A percentile compares a stretch with the other conserved stretches of the same genome.
Evolutionary conservation across 495 filamentous ascomycete genomes (phyloP).

Genomic region (Neurospora sp.): DNA sequence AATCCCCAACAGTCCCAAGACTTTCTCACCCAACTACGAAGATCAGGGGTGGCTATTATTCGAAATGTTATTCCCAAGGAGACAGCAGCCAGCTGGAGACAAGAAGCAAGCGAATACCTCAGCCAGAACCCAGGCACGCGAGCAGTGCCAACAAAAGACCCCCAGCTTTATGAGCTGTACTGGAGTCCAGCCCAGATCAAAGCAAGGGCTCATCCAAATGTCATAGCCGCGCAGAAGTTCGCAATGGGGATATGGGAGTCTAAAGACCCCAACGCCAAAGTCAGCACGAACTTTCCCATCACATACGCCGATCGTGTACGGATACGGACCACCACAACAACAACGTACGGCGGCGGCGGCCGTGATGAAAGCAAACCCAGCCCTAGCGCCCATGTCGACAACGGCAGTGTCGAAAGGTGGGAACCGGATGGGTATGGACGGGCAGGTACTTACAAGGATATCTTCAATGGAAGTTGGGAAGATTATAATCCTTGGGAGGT

Average conservation of each 20-base stretch:
- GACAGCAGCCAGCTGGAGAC: slow-evolving; percentile 42
- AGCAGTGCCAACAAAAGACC: slow-evolving; percentile 29
- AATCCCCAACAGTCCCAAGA: slow-evolving; percentile 31
- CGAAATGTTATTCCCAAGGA: slow-evolving; percentile 46
- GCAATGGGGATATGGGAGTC: slow-evolving; percentile 70
- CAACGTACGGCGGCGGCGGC: not conserved
- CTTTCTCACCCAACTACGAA: slow-evolving; percentile 38
- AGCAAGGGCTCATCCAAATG: slow-evolving; percentile 62
- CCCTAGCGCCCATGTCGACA: slow-evolving; percentile 52
- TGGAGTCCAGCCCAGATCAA: slow-evolving; percentile 69
- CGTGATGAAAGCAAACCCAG: not conserved
- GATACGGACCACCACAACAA: slow-evolving; percentile 33
- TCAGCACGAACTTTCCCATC: slow-evolving; percentile 51
- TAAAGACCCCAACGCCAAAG: slow-evolving; percentile 46
- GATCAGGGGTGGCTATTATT: slow-evolving; percentile 52
- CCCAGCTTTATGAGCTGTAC: slow-evolving; percentile 71
- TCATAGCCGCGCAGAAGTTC: slow-evolving; percentile 63
- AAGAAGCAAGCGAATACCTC: slow-evolving; percentile 45
- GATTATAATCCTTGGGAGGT: slow-evolving; percentile 71
- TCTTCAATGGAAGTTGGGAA: slow-evolving; percentile 71
- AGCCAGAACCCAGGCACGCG: slow-evolving; percentile 38
- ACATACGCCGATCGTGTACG: slow-evolving; percentile 72
- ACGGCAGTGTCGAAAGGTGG: slow-evolving; percentile 80
- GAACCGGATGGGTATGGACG: slow-evolving; percentile 70
- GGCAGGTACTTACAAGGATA: slow-evolving; percentile 54